Base-by-base conservation (phyloP, 768 basidiomycete species). In the Pleurotus citrinopileatus region DNA sequence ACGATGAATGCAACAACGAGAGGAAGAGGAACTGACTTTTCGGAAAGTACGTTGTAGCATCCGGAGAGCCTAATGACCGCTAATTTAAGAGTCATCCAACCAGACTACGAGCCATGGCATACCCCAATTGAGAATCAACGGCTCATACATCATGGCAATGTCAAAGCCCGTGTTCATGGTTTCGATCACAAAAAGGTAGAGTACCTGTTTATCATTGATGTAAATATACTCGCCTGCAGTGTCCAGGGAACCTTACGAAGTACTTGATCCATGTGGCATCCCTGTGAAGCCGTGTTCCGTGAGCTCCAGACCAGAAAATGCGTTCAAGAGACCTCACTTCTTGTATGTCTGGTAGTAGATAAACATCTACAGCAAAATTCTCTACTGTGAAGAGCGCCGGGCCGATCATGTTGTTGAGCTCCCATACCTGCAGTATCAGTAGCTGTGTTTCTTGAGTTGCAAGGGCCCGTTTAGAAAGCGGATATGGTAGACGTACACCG, bases 221-320 rank as follows among this genome's bases (percentile, higher is more conserved):
- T 9, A 17, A 44, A 26, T 8, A 27, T 12, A 8, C 15, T 15
- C 0, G 45, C 2, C 7, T 52, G 10, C 29, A 9, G 36, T 15
- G 7, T 20, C 5, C 12, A 17, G 4, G 9, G 3, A 8, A 36
- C 58, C 66, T 37, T 27, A 73, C 74, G 23, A 75, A 65, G 23
- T 58, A 62, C 17, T 63, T 62, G 20, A 74, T 68, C 67, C 70
- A 69, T 43, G 51, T 25, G 1, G 63, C 46, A 51, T 75, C 73
- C 26, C 71, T 73, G 42, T 3, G 25, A 26, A 15, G 19, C 20
- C 10, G 22, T 44, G 9, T n/a, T n/a, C n/a, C n/a, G n/a, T n/a
- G n/a, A n/a, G n/a, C n/a, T n/a, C n/a, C n/a, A n/a, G n/a, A n/a
- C n/a, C n/a, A n/a, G n/a, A n/a, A 23, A 22, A 6, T 8, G 43